These are phyloP conservation scores for Dictyostelium citrinum DNA, from an alignment of 78 protist species.

Conservation along the genomic window DNA sequence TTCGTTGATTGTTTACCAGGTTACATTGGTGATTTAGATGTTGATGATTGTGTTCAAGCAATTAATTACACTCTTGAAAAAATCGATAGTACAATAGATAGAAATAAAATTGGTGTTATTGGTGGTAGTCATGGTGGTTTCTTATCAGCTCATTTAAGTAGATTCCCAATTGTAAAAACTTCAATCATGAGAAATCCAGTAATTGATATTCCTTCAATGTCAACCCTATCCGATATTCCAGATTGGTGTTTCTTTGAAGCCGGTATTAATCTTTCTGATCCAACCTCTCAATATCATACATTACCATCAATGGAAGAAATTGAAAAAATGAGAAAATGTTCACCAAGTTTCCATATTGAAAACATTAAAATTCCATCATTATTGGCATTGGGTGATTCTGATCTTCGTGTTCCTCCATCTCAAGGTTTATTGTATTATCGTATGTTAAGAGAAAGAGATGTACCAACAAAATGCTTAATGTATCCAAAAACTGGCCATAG, in stretches of 20 bases:
- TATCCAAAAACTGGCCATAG: slow-evolving; percentile 69
- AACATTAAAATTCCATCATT: slow-evolving; percentile 35
- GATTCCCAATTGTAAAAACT: slow-evolving; percentile 20
- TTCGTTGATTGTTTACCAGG: slow-evolving; percentile 54
- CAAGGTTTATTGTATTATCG: slow-evolving; percentile 45
- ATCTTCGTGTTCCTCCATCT: slow-evolving; percentile 55
- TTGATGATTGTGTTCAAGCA: slow-evolving; percentile 19
- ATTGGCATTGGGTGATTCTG: slow-evolving; percentile 18
- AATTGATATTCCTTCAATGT: slow-evolving; percentile 50
- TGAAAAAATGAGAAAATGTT: slow-evolving; percentile 37
- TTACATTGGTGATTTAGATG: slow-evolving; percentile 29
- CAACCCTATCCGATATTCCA: slow-evolving; percentile 59
- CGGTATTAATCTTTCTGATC: slow-evolving; percentile 20
- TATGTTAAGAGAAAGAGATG: slow-evolving; percentile 24
- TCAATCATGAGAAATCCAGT: slow-evolving; percentile 68
- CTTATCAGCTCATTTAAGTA: slow-evolving; percentile 28
- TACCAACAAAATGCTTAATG: slow-evolving; percentile 37
- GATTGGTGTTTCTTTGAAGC: slow-evolving; percentile 76
- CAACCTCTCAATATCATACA: slow-evolving; percentile 11
- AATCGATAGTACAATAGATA: slow-evolving; percentile 9
- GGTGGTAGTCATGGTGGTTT: slow-evolving; percentile 82
- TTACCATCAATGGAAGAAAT: slow-evolving; percentile 26
- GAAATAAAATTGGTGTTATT: slow-evolving; percentile 10
- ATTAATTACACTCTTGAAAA: neutral
- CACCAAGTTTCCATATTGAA: slow-evolving; percentile 29